Evolutionary conservation across 2,329 filamentous ascomycete species (phyloP).

Genomic region (Kalaharituber pfeilii): DNA sequence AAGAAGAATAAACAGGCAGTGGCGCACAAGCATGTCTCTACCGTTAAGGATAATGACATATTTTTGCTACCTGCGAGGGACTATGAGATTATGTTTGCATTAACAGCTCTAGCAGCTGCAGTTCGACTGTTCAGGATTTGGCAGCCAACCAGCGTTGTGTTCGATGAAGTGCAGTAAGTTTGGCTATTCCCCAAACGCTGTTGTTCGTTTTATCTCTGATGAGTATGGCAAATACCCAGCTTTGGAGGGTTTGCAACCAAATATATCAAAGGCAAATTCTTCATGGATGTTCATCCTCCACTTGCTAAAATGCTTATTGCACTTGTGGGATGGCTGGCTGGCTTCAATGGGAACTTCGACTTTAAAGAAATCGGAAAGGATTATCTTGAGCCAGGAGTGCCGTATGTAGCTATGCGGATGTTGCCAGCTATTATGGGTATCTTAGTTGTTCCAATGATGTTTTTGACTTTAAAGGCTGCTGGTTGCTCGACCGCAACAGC

Average conservation of each 20-base stretch:
- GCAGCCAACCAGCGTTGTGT: conserved; percentile 88
- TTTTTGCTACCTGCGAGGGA: conserved; percentile 70
- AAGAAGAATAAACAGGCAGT: background rate
- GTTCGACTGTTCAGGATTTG: conserved; percentile 92
- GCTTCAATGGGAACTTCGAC: conserved; percentile 89
- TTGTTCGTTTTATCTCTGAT: conserved; percentile 1
- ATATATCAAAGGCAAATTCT: conserved; percentile 98
- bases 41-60: conserved; percentile 73
- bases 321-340: conserved; percentile 81
- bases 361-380: conserved; percentile 99
- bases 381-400: conserved; percentile 83
- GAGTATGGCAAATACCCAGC: conserved; percentile 34
- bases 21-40: background rate
- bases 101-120: conserved; percentile 58
- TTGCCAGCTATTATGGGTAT: conserved; percentile 82
- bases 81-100: conserved; percentile 54
- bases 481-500: conserved; percentile 80
- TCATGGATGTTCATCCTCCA: conserved; percentile 99
- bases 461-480: conserved; percentile 76
- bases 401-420: conserved; percentile 94
- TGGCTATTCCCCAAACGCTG: background rate
- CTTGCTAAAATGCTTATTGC: conserved; percentile 94
- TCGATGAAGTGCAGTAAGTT: conserved; percentile 95
- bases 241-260: conserved; percentile 97
- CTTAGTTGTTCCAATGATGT: conserved; percentile 77